Evolutionary conservation across 306 rosid species (phyloP).

Genomic region (Trichosanthes cucumerina): DNA sequence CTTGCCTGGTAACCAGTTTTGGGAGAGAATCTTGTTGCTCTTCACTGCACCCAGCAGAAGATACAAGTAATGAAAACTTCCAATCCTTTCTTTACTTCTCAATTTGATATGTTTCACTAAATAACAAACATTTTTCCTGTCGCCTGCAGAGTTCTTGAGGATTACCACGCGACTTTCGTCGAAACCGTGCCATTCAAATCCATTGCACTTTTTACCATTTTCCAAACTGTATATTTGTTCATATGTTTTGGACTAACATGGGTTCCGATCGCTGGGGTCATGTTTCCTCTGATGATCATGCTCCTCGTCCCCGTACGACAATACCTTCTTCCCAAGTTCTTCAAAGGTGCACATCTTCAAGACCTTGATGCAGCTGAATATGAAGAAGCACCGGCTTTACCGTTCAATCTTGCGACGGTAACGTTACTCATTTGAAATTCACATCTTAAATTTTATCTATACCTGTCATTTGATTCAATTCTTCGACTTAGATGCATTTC

Average conservation of each 20-base stretch:
- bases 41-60: constrained; percentile 94
- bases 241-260: constrained; percentile 90
- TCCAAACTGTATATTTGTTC: constrained; percentile 74
- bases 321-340: constrained; percentile 76
- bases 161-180: constrained; percentile 87
- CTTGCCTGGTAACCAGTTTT: constrained; percentile 94
- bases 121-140: background rate
- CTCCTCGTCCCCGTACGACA: constrained; percentile 83
- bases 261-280: constrained; percentile 91
- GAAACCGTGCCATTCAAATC: constrained; percentile 97
- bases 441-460: background rate
- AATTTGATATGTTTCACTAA: background rate
- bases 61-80: constrained; percentile 37
- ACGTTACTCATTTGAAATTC: background rate
- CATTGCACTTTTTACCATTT: constrained; percentile 60
- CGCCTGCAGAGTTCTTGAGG: constrained; percentile 81
- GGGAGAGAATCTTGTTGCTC: constrained; percentile 91
- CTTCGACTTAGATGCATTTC: background rate
- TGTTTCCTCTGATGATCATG: constrained; percentile 98
- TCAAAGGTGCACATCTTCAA: constrained; percentile 89
- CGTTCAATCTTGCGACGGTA: constrained; percentile 69
- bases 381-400: constrained; percentile 82
- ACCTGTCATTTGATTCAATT: background rate
- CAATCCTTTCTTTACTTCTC: background rate
- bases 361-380: constrained; percentile 93